A percentile compares a stretch with the other conserved stretches of the same genome.
phyloP scores from a whole-genome alignment of 2,329 filamentous ascomycete species.

The Graphium sp. region DNA sequence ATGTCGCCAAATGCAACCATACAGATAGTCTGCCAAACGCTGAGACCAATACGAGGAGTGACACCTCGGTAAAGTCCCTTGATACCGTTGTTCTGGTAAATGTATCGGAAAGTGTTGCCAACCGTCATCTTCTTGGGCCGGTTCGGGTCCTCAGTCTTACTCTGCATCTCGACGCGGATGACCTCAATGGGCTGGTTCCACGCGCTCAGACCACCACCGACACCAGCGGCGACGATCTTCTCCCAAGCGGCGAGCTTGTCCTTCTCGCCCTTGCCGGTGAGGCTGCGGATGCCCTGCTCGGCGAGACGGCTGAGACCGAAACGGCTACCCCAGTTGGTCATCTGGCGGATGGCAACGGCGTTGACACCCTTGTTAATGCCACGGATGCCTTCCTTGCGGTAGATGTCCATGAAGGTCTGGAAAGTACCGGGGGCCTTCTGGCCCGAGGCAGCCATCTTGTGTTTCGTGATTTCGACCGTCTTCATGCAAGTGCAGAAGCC shows the following conservation, averaged over 20 bases:
- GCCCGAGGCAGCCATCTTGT: slow-evolving; percentile 76
- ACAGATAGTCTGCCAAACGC: slow-evolving; percentile 98
- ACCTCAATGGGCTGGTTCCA: slow-evolving; percentile 99
- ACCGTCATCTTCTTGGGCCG: slow-evolving; percentile 98
- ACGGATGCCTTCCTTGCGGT: slow-evolving; percentile 78
- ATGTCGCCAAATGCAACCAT: slow-evolving; percentile 99
- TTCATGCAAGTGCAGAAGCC: slow-evolving; percentile 99
- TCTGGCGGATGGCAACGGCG: slow-evolving; percentile 94
- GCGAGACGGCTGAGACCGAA: slow-evolving; percentile 89
- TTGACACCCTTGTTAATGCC: slow-evolving; percentile 99
- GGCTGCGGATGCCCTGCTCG: slow-evolving; percentile 68
- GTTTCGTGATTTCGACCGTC: slow-evolving; percentile 98
- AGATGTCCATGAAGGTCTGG: slow-evolving; percentile 93
- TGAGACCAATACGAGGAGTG: slow-evolving; percentile 79
- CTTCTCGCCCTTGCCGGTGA: slow-evolving; percentile 61
- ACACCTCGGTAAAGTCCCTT: slow-evolving; percentile 94
- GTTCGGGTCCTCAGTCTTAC: slow-evolving; percentile 94
- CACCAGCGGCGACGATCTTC: slow-evolving; percentile 72
- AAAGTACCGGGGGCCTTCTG: slow-evolving; percentile 82
- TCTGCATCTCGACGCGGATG: slow-evolving; percentile 99
- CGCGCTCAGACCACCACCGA: slow-evolving; percentile 87
- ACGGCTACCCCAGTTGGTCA: slow-evolving; percentile 97
- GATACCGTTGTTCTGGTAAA: slow-evolving; percentile 77
- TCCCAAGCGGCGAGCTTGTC: slow-evolving; percentile 66
- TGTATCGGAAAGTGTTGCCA: slow-evolving; percentile 69